Conservation (phyloP, 2,329 filamentous ascomycete species). For the Talaromyces pinophilus region DNA sequence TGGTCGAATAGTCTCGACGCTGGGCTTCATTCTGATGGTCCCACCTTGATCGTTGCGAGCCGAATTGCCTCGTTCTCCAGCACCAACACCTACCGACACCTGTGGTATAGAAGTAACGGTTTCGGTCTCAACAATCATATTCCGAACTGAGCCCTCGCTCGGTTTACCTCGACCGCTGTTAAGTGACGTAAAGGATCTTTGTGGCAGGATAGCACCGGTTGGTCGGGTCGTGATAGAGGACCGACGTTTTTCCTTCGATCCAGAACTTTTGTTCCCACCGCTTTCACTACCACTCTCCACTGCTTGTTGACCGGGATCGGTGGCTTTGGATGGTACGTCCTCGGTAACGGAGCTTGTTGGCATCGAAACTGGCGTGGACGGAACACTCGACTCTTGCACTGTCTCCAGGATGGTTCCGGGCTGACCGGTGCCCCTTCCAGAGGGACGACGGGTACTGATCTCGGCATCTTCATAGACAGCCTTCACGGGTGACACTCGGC, state of each 20-base stretch:
- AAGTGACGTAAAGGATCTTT: conserved; percentile 70
- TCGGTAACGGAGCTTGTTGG: conserved; percentile 42
- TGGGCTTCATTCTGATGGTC: conserved; percentile 81
- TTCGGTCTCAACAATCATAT: conserved; percentile 98
- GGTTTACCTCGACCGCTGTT: conserved; percentile 65
- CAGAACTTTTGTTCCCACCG: conserved; percentile 46
- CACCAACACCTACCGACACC: conserved; percentile 66
- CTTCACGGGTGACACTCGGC: conserved; percentile 29
- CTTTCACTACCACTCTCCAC: conserved; percentile 63
- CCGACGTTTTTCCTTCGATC: conserved; percentile 40
- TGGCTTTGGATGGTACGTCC: conserved; percentile 40
- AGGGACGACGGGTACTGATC: conserved; percentile 54
- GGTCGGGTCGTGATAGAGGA: conserved; percentile 42
- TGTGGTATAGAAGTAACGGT: conserved; percentile 90
- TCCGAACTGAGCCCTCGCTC: conserved; percentile 73
- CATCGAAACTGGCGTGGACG: conserved; percentile 63
- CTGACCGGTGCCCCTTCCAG: conserved; percentile 61
- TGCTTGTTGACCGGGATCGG: conserved; percentile 49
- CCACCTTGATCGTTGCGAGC: conserved; percentile 66
- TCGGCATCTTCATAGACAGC: conserved; percentile 50
- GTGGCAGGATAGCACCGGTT: conserved; percentile 58
- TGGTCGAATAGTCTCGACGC: conserved; percentile 92
- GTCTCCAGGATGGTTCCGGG: conserved; percentile 74
- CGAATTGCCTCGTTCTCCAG: conserved; percentile 55
- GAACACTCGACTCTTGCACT: conserved; percentile 83